A percentile compares a stretch with the other conserved stretches of the same genome.
These are phyloP conservation scores for Coemansia sp. DNA, from an alignment of 192 early-diverging fungal genomes.

Conservation along the genomic window DNA sequence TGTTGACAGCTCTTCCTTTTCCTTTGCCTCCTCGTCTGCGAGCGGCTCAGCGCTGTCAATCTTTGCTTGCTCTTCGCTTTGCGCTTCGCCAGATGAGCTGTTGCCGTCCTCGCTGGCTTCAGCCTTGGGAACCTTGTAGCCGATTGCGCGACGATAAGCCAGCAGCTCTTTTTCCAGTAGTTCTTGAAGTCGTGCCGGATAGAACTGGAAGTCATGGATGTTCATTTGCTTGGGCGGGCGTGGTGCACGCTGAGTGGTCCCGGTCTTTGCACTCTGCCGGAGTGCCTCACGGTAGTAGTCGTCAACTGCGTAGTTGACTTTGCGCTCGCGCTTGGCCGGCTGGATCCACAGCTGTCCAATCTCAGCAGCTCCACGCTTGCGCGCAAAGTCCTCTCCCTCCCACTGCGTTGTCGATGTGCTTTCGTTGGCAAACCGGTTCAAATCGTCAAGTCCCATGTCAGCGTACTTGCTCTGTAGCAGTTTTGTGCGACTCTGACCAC, in stretches of 20 bases:
- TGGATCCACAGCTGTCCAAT: constrained; percentile 75
- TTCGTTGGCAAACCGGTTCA: constrained; percentile 81
- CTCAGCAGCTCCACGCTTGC: constrained; percentile 56
- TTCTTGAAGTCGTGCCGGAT: constrained; percentile 69
- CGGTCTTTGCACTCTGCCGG: constrained; percentile 62
- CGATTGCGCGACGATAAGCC: constrained; percentile 66
- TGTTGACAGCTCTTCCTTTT: constrained; percentile 64
- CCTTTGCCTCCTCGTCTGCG: constrained; percentile 82
- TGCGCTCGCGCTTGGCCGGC: constrained; percentile 91
- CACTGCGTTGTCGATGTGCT: constrained; percentile 81
- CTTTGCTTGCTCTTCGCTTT: constrained; percentile 74
- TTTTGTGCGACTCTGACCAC: constrained; percentile 83
- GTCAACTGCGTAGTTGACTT: constrained; percentile 87
- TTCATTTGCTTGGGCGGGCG: constrained; percentile 67
- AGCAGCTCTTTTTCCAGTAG: constrained; percentile 83
- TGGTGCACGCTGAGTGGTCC: constrained; percentile 61
- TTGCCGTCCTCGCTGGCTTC: constrained; percentile 41
- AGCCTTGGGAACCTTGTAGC: constrained; percentile 66
- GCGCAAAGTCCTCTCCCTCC: constrained; percentile 95
- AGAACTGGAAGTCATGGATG: constrained; percentile 93
- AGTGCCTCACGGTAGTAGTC: constrained; percentile 91
- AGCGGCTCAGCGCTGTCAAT: constrained; percentile 88
- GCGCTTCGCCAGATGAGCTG: constrained; percentile 37
- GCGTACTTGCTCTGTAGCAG: constrained; percentile 89
- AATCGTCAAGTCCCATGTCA: constrained; percentile 87